Conservation (phyloP, 176 grass and related monocot species). For the Alopecurus myosuroides region DNA sequence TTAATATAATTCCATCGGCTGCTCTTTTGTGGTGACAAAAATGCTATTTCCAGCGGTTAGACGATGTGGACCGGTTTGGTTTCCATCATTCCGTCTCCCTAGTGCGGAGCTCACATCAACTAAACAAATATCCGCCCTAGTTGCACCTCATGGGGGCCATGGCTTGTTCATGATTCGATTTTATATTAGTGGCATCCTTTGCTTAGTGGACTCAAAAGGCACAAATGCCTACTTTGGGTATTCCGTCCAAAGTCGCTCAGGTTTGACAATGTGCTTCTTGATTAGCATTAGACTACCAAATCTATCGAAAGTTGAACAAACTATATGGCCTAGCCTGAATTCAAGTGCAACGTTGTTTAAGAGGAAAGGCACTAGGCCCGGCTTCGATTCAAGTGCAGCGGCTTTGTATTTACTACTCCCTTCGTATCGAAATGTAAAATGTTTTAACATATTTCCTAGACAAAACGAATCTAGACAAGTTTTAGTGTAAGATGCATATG, state of each 20-base stretch:
- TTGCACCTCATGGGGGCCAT: not conserved
- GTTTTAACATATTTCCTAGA: too few species aligned
- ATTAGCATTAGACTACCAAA: not conserved
- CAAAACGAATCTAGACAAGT: too few species aligned
- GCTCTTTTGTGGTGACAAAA: slow-evolving; percentile 3
- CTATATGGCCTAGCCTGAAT: not conserved
- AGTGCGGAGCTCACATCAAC: slow-evolving; percentile 31
- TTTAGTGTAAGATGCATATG: too few species aligned
- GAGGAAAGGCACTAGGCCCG: too few species aligned
- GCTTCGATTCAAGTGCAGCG: not conserved
- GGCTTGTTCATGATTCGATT: not conserved
- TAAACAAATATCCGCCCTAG: not conserved
- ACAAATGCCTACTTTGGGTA: not conserved
- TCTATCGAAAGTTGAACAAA: not conserved
- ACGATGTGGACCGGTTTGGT: slow-evolving; percentile 4
- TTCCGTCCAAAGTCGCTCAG: not conserved
- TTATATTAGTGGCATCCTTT: slow-evolving; percentile 6
- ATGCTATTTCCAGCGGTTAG: slow-evolving; percentile 15
- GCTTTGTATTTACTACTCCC: not conserved
- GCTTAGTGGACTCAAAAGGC: slow-evolving; percentile 11
- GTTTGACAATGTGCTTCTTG: not conserved
- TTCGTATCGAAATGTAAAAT: too few species aligned
- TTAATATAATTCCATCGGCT: slow-evolving; percentile 12
- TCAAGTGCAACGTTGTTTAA: not conserved
- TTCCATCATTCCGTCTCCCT: slow-evolving; percentile 21